phyloP scores from a whole-genome alignment of 1,284 basidiomycete genomes.

The Stygiomarasmius scandens region DNA sequence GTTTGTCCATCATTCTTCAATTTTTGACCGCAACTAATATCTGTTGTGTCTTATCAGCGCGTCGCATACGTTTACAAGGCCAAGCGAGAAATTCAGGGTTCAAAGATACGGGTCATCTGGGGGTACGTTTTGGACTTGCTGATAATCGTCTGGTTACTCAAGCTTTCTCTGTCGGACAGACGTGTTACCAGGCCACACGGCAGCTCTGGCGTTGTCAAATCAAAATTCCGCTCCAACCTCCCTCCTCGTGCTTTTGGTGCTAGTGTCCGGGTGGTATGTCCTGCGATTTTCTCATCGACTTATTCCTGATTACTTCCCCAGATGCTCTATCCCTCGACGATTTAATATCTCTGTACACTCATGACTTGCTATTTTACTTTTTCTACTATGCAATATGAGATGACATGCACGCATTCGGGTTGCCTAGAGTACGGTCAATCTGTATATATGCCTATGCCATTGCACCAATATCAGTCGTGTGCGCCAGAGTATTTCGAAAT shows the following conservation, averaged over 20 bases:
- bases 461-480: not conserved
- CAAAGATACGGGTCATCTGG: conserved; percentile 96
- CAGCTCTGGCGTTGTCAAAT: conserved; percentile 94
- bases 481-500: not conserved
- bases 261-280: conserved; percentile 87
- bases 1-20: conserved; percentile 51
- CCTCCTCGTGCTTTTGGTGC: conserved; percentile 96
- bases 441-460: not conserved
- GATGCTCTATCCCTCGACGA: conserved; percentile 66
- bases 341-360: conserved; percentile 42
- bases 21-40: too few relatives aligned
- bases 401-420: conserved; percentile 32
- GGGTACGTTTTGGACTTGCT: conserved; percentile 52
- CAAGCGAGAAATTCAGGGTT: conserved; percentile 89
- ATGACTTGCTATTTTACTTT: conserved; percentile 39
- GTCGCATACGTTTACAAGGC: conserved; percentile 98
- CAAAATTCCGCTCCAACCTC: conserved; percentile 97
- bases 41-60: too few relatives aligned
- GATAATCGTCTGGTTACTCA: conserved; percentile 1
- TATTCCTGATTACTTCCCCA: conserved; percentile 22
- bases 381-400: conserved; percentile 56
- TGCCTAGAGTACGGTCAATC: not conserved
- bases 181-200: conserved; percentile 94
- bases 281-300: conserved; percentile 16
- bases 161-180: conserved; percentile 38